These are phyloP conservation scores for Blastobotrys parvus DNA, from an alignment of 805 yeast species.

Conservation along the genomic window DNA sequence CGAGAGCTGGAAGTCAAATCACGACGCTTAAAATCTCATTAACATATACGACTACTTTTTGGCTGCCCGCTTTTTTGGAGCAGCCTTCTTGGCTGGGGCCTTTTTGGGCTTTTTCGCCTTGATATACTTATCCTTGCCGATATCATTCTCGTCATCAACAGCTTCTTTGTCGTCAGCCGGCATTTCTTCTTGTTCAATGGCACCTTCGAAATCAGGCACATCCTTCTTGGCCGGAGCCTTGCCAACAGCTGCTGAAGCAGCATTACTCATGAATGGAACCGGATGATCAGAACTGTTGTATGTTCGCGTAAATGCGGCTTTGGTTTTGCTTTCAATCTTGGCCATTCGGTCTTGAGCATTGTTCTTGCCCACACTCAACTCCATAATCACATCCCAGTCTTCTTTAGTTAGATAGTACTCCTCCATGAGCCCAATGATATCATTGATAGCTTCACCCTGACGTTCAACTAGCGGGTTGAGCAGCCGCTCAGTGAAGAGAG, in stretches of 20 bases:
- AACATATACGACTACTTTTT: slow-evolving; percentile 11
- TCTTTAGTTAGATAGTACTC: slow-evolving; percentile 77
- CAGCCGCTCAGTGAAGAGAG: slow-evolving; percentile 50
- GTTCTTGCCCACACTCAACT: slow-evolving; percentile 50
- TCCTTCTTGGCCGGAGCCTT: slow-evolving; percentile 17
- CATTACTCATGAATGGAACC: slow-evolving; percentile 59
- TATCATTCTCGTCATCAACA: slow-evolving; percentile 39
- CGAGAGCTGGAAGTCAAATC: slow-evolving; percentile 43
- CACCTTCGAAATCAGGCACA: slow-evolving; percentile 63
- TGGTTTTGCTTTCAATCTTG: slow-evolving; percentile 65
- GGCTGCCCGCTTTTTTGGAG: slow-evolving; percentile 14
- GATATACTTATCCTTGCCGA: slow-evolving; percentile 56
- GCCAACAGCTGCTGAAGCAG: slow-evolving; percentile 32
- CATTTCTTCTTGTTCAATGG: slow-evolving; percentile 36
- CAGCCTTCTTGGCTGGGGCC: slow-evolving; percentile 17
- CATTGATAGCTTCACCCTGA: slow-evolving; percentile 57
- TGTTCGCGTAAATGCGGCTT: slow-evolving; percentile 77
- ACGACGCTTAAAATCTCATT: not conserved
- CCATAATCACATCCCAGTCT: slow-evolving; percentile 86
- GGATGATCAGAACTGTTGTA: slow-evolving; percentile 79
- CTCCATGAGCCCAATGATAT: slow-evolving; percentile 69
- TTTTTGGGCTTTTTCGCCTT: slow-evolving; percentile 40
- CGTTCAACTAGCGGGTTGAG: slow-evolving; percentile 47
- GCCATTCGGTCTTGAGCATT: slow-evolving; percentile 41
- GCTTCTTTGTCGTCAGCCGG: slow-evolving; percentile 34